Base-by-base conservation (phyloP, 139 green algal species). In the Chlorella sp. region DNA sequence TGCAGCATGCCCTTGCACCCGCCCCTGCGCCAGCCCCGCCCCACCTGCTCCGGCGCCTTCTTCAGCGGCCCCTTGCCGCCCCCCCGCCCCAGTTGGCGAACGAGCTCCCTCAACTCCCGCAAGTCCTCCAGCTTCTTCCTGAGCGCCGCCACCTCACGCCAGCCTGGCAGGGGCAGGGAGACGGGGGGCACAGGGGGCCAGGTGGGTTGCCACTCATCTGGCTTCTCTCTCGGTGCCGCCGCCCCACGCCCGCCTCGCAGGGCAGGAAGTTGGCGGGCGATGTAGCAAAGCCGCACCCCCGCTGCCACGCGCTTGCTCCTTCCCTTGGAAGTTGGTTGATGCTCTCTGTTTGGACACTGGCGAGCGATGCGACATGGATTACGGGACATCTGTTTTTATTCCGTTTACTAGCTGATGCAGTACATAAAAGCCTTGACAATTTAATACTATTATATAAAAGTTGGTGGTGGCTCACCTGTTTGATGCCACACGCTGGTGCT, bases 101-200 rank as follows among this genome's bases (percentile, higher is more conserved):
- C 96, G 53, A 99, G 92, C n/a, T 98, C 95, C 3, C 96, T 88
- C 85, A 99, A 92, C 95, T 99, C 96, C 39, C 90, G 90, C 37
- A 97, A 93, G 40, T 94, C 90, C 90, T 98, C 96, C 89, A 99
- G 92, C 83, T 96, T 96, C 91, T 86, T 92, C 22, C 83, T 30
- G 26, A 88, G 83, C 24, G 83, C 24, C 26, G 83, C 64, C 64
- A 88, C 83, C 83, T 88, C 83, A 5, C 64, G 61, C 83, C 83
- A 88, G 39, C 83, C 83, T 84, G 82, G 60, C 75, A 53, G 2
- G 19, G 34, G 34, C 76, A 82, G 69, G 69, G 69, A 36, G 69
- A 28, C 37, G 28, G 69, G 69, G 64, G 64, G 64, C 64, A 71
- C 21, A 28, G 64, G 21, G 24, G 7, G 64, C 2, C 11, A 18